phyloP scores from a whole-genome alignment of 2,329 filamentous ascomycete genomes.

The Hypocrella siamensis region DNA sequence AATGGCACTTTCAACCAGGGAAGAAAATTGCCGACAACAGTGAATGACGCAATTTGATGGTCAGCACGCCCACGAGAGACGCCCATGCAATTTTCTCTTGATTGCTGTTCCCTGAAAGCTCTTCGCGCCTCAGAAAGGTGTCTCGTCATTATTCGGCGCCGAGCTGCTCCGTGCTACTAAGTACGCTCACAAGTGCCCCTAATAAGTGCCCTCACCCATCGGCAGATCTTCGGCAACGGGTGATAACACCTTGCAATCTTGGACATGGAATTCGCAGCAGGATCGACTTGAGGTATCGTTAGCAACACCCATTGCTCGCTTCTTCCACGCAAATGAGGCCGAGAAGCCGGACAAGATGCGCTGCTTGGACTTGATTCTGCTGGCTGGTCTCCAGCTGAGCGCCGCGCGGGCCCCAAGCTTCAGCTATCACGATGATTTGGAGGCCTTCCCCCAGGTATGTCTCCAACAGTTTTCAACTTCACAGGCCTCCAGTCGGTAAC shows the following conservation, averaged over 20 bases:
- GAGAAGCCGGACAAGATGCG: slow-evolving; percentile 27
- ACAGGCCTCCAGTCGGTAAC: background rate
- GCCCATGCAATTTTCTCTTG: no score
- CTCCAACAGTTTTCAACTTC: background rate
- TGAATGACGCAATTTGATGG: background rate
- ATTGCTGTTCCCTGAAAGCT: no score
- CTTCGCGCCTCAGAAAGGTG: background rate
- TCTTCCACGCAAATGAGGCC: background rate
- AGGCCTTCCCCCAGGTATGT: slow-evolving; percentile 72
- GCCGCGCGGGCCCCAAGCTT: slow-evolving; percentile 43
- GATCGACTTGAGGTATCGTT: no score
- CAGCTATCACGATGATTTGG: slow-evolving; percentile 75
- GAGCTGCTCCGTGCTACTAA: no score
- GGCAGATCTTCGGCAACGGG: no score
- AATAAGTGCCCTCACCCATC: no score
- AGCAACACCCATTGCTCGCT: no score
- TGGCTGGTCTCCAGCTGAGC: slow-evolving; percentile 28
- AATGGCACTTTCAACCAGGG: no score
- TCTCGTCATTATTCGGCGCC: background rate
- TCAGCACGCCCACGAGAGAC: no score
- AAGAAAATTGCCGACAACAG: background rate
- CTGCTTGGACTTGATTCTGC: slow-evolving; percentile 27
- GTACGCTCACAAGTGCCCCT: no score
- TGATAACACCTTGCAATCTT: no score
- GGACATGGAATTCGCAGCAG: no score